phyloP scores from a whole-genome alignment of 2,329 filamentous ascomycete species.

The Cladophialophora chaetospira region DNA sequence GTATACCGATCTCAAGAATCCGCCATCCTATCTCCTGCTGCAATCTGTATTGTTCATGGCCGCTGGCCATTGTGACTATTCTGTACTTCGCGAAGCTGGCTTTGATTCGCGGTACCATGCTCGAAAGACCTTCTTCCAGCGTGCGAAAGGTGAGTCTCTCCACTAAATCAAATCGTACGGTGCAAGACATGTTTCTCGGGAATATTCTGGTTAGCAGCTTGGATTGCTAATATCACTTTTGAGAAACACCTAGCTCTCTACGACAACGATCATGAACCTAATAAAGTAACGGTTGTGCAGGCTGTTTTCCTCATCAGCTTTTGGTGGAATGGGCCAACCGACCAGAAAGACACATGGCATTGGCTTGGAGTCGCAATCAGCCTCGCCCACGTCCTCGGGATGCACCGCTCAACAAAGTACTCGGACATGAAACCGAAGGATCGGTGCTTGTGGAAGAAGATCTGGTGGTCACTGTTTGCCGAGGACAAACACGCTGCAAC shows the following conservation, averaged over 20 bases:
- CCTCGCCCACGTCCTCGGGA: slow-evolving; percentile 25
- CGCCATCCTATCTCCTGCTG: slow-evolving; percentile 28
- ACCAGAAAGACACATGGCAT: slow-evolving; percentile 40
- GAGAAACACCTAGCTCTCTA: no score
- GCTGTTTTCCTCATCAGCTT: slow-evolving; percentile 31
- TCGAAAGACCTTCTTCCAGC: slow-evolving; percentile 32
- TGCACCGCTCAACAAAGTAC: slow-evolving; percentile 25
- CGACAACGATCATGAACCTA: slow-evolving; percentile 33
- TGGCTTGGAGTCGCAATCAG: slow-evolving; percentile 38
- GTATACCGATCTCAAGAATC: slow-evolving; percentile 22
- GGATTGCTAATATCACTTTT: no score
- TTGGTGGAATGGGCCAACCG: slow-evolving; percentile 32
- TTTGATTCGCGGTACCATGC: slow-evolving; percentile 30
- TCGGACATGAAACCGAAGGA: slow-evolving; percentile 27
- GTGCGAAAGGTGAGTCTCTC: no score
- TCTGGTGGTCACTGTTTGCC: slow-evolving; percentile 34
- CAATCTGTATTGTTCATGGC: slow-evolving; percentile 31
- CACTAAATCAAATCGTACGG: no score
- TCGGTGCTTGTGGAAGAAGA: slow-evolving; percentile 29
- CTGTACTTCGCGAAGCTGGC: slow-evolving; percentile 19
- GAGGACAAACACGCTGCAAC: slow-evolving; percentile 25
- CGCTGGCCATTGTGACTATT: slow-evolving; percentile 26
- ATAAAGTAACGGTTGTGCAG: slow-evolving; percentile 30
- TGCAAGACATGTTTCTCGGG: no score
- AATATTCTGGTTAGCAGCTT: no score